Conservation (phyloP, 805 yeast species). For the Candida easanensis region DNA sequence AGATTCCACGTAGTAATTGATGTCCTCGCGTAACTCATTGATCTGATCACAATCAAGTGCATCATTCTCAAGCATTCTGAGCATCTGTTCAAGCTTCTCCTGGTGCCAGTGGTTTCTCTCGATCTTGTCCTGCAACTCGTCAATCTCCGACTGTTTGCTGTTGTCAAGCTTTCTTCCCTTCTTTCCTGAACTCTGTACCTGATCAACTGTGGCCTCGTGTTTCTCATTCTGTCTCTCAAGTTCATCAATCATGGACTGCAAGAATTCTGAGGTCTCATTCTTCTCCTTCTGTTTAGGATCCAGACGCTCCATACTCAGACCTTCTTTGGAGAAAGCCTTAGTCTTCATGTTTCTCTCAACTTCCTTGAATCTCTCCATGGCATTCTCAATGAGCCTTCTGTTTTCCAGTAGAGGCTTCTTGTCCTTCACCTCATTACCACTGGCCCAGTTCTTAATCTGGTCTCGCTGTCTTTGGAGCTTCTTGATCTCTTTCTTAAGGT, state of each 20-base stretch:
- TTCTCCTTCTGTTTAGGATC: conserved; percentile 84
- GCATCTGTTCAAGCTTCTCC: conserved; percentile 69
- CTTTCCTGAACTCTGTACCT: conserved; percentile 47
- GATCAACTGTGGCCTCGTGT: conserved; percentile 68
- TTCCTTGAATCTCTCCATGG: conserved; percentile 95
- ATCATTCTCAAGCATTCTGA: conserved; percentile 76
- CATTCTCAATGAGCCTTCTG: conserved; percentile 62
- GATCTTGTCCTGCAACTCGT: conserved; percentile 57
- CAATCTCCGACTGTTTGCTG: conserved; percentile 53
- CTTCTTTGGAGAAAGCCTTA: conserved; percentile 92
- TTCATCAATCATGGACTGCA: conserved; percentile 73
- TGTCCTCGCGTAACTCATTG: conserved; percentile 79
- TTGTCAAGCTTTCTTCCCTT: conserved; percentile 51
- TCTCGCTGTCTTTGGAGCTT: conserved; percentile 91
- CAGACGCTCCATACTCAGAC: conserved; percentile 66
- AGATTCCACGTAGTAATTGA: conserved; percentile 88
- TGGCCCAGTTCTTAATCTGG: conserved; percentile 92
- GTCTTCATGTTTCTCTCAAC: conserved; percentile 92
- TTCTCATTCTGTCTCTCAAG: conserved; percentile 77
- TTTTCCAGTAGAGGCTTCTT: conserved; percentile 80
- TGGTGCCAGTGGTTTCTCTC: conserved; percentile 81
- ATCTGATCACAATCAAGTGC: conserved; percentile 75
- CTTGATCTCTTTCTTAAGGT: conserved; percentile 91
- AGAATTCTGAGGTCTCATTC: conserved; percentile 65
- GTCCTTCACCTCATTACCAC: conserved; percentile 88